Evolutionary conservation across 805 yeast species (phyloP).

Genomic region (Spathaspora gorwiae): DNA sequence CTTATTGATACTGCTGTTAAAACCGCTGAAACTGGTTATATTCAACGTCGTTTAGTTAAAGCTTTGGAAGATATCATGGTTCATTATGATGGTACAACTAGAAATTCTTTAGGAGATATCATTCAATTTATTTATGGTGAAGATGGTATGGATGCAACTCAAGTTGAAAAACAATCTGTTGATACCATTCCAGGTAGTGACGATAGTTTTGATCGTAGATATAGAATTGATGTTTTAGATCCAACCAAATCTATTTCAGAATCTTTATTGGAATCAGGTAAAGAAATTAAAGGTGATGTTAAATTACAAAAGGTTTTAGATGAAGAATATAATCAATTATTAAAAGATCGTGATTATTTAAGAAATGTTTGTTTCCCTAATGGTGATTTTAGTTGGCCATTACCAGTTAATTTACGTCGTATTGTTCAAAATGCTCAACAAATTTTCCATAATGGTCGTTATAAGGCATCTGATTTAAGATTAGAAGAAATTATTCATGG

Average conservation of each 20-base stretch:
- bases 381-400: slow-evolving; percentile 96
- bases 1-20: slow-evolving; percentile 98
- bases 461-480: slow-evolving; percentile 85
- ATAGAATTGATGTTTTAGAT: slow-evolving; percentile 81
- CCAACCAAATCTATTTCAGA: slow-evolving; percentile 59
- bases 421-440: slow-evolving; percentile 96
- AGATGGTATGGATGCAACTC: slow-evolving; percentile 98
- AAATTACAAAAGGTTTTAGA: slow-evolving; percentile 78
- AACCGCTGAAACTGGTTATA: slow-evolving; percentile 98
- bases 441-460: slow-evolving; percentile 88
- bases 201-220: slow-evolving; percentile 73
- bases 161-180: slow-evolving; percentile 92
- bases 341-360: slow-evolving; percentile 71
- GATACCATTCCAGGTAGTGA: slow-evolving; percentile 95
- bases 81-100: slow-evolving; percentile 95
- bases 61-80: slow-evolving; percentile 97
- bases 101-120: slow-evolving; percentile 95
- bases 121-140: slow-evolving; percentile 97
- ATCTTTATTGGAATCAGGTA: slow-evolving; percentile 78
- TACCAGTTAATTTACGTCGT: slow-evolving; percentile 96
- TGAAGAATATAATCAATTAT: slow-evolving; percentile 75
- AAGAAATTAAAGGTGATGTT: slow-evolving; percentile 85
- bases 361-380: slow-evolving; percentile 79
- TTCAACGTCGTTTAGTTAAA: slow-evolving; percentile 95
- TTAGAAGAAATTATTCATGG: slow-evolving; percentile 73